phyloP scores from a whole-genome alignment of 164 flowering plant species.

The Akebia trifoliata region DNA sequence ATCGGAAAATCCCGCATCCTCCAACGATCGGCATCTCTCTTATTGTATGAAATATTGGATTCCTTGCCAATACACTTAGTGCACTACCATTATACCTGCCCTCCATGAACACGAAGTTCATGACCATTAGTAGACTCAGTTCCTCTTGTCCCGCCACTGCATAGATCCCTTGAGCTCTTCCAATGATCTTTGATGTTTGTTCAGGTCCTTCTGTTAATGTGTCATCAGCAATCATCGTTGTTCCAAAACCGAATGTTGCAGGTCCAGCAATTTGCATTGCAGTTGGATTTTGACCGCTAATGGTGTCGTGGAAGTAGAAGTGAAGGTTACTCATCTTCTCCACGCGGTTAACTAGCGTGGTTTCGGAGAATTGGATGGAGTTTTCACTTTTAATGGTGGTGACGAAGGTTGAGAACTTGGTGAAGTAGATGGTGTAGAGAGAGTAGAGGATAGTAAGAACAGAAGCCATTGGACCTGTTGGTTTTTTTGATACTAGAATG shows the following conservation, averaged over 20 bases:
- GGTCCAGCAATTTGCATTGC: constrained; percentile 26
- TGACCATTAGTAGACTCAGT: constrained; percentile 29
- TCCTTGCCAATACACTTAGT: constrained; percentile 41
- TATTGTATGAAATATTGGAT: constrained; percentile 17
- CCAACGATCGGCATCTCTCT: constrained; percentile 51
- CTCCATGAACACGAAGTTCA: constrained; percentile 34
- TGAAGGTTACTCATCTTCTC: constrained; percentile 41
- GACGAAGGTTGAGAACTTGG: constrained; percentile 4
- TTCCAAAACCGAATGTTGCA: constrained; percentile 26
- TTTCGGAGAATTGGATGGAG: background rate
- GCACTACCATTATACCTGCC: constrained; percentile 47
- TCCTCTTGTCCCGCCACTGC: constrained; percentile 25
- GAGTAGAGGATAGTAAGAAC: background rate
- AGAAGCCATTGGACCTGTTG: constrained; percentile 1
- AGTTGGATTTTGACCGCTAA: constrained; percentile 42
- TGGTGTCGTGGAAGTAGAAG: constrained; percentile 54
- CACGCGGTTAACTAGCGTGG: background rate
- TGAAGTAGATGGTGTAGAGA: background rate
- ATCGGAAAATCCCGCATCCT: constrained; percentile 38
- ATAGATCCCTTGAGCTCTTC: constrained; percentile 50
- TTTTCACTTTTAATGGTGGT: background rate
- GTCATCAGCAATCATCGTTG: constrained; percentile 36
- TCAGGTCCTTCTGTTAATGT: constrained; percentile 34
- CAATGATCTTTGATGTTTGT: constrained; percentile 32
- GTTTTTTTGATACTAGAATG: background rate